Base-by-base conservation (phyloP, 78 protist species). In the Guillardia theta region DNA sequence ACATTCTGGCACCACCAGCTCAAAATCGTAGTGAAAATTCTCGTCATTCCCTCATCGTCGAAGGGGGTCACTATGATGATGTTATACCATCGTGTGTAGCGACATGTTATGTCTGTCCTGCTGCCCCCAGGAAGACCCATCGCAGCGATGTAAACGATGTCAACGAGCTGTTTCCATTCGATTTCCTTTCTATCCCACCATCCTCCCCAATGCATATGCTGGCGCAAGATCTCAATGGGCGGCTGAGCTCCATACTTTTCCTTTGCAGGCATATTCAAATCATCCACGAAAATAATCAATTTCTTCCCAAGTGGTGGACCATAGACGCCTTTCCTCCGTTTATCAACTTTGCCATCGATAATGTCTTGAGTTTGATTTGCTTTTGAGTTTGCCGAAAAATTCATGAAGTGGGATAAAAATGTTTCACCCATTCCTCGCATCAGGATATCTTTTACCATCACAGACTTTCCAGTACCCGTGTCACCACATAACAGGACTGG, bases 61-160 rank as follows among this genome's bases (percentile, higher is more conserved):
- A 96, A 8, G 90, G 95, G 97, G 4, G 96, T 64, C 96, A 97
- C 95, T 36, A 95, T 0, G 43, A 97, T 22, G 50, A 95, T 10
- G 94, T 97, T 97, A 94, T 95, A 97, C 88, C 96, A 97, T 18
- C 98, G 94, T 64, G 95, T 46, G 77, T 96, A 53, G 18, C 98
- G 94, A 58, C 77, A 18, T 39, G 98, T 95, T 44, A 97, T 54
- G 5, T 94, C 92, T 45, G 95, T 92, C 33, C 97, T 64, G n/a
- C 97, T 96, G 22, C 99, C 98, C 8, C 98, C 98, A 5, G 98
- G 98, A 24, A 97, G 97, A 4, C 97, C 98, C 97, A 98, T 96
- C 70, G 98, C 97, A 33, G 92, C 92, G 21, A 92, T 93, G 24
- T 97, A 33, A 37, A 36, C n/a, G 46, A 94, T 53, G 94, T 97